Evolutionary conservation across 306 rosid species (phyloP).

Genomic region (Cercis canadensis): DNA sequence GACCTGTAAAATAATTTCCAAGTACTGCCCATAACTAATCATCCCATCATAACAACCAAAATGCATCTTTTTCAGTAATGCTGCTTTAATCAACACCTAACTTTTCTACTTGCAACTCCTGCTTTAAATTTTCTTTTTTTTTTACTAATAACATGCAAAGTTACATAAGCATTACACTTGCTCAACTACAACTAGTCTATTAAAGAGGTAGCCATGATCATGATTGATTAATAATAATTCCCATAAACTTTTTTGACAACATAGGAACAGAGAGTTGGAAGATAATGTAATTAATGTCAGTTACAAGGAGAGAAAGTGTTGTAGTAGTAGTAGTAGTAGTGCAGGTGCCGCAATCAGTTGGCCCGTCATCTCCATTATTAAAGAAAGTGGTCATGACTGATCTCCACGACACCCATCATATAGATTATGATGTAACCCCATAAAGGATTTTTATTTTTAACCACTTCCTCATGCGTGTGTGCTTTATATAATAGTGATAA

Average conservation of each 20-base stretch:
- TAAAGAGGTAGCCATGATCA: conserved; percentile 37
- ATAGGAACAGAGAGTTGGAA: conserved; percentile 37
- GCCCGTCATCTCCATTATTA: conserved; percentile 39
- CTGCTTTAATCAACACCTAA: conserved; percentile 22
- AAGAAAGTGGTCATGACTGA: conserved; percentile 33
- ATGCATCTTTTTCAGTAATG: conserved; percentile 28
- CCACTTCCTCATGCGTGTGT: conserved; percentile 4
- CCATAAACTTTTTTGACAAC: conserved; percentile 43
- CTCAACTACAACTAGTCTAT: conserved; percentile 29
- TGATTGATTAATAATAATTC: conserved; percentile 48
- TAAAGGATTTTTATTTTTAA: not conserved
- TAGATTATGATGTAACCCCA: conserved; percentile 23
- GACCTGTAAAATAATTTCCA: conserved; percentile 6
- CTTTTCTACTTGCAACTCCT: not conserved
- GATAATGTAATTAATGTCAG: conserved; percentile 54
- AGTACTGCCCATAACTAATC: conserved; percentile 38
- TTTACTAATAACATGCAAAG: conserved; percentile 32
- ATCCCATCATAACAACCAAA: conserved; percentile 46
- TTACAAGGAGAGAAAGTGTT: conserved; percentile 42
- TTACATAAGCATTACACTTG: conserved; percentile 14
- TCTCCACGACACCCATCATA: conserved; percentile 22
- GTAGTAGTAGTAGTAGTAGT: not conserved
- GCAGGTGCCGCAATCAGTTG: conserved; percentile 44
- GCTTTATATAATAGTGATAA: not conserved
- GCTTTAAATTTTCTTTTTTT: not conserved